A percentile compares a stretch with the other conserved stretches of the same genome.
These are phyloP conservation scores for Pisolithus thermaeus DNA, from an alignment of 1,284 basidiomycete genomes.

Conservation along the genomic window DNA sequence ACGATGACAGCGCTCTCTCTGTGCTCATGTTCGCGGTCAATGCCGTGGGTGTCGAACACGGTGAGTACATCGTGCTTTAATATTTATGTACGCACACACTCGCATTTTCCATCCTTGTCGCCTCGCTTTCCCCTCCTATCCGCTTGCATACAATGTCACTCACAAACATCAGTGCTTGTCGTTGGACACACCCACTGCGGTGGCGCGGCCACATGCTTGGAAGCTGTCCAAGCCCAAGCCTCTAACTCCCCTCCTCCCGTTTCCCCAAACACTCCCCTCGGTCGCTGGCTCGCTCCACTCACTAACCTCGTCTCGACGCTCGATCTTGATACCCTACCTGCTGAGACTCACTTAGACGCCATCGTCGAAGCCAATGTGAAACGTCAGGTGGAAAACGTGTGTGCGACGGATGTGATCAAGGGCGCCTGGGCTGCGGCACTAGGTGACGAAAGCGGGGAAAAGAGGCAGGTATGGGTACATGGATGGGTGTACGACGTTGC, in stretches of 20 bases:
- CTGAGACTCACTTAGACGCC: constrained; percentile 42
- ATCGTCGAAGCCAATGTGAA: constrained; percentile 78
- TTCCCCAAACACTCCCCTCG: constrained; percentile 45
- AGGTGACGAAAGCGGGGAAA: constrained; percentile 19
- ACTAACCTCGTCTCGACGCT: constrained; percentile 51
- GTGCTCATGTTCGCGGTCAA: constrained; percentile 81
- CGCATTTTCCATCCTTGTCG: no score
- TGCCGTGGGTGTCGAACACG: constrained; percentile 76
- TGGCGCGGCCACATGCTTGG: constrained; percentile 62
- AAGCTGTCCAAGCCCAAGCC: constrained; percentile 28
- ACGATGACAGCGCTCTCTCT: constrained; percentile 75
- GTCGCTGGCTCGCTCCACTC: constrained; percentile 71
- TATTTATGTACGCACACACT: no score
- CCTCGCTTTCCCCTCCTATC: no score
- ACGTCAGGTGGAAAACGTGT: constrained; percentile 69
- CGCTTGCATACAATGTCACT: not conserved
- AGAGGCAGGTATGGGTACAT: constrained; percentile 67
- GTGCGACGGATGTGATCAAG: constrained; percentile 54
- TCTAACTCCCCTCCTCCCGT: constrained; percentile 25
- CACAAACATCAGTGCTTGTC: constrained; percentile 53
- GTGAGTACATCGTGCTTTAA: constrained; percentile 36
- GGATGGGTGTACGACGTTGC: constrained; percentile 83
- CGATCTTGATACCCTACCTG: constrained; percentile 34
- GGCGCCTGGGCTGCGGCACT: constrained; percentile 55
- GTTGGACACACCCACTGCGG: constrained; percentile 83